Evolutionary conservation across 2,329 filamentous ascomycete species (phyloP).

Genomic region (Penicillium sp.): DNA sequence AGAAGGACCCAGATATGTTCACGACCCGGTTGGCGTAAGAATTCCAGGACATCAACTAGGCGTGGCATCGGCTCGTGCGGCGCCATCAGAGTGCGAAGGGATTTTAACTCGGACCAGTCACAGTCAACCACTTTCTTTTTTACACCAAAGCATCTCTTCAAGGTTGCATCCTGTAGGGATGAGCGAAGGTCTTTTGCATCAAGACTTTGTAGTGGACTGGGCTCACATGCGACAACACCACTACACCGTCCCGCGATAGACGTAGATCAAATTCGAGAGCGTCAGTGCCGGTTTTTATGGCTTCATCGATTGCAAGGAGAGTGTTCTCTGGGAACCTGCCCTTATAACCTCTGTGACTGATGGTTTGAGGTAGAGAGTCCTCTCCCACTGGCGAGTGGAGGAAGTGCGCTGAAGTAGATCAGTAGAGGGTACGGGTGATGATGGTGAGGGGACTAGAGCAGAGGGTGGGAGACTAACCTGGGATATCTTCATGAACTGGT

Average conservation of each 20-base stretch:
- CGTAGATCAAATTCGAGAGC: constrained; percentile 90
- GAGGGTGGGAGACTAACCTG: constrained; percentile 10
- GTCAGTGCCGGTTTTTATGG: constrained; percentile 73
- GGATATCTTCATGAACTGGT: neutral
- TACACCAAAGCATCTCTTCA: constrained; percentile 83
- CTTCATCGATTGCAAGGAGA: constrained; percentile 75
- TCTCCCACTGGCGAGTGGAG: constrained; percentile 10
- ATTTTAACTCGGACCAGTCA: constrained; percentile 73
- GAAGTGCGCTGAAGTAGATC: constrained; percentile 14
- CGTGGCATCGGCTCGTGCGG: constrained; percentile 75
- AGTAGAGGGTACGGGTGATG: neutral
- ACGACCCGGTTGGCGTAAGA: constrained; percentile 66
- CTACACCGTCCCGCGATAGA: constrained; percentile 77
- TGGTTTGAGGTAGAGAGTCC: constrained; percentile 37
- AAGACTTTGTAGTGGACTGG: too few relatives aligned
- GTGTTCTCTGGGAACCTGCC: constrained; percentile 83
- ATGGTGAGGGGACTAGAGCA: neutral
- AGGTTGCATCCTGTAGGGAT: constrained; percentile 66
- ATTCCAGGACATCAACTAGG: constrained; percentile 73
- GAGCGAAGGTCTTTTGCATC: constrained; percentile 4
- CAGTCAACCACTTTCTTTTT: constrained; percentile 73
- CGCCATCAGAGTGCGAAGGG: constrained; percentile 67
- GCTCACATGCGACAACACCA: constrained; percentile 80
- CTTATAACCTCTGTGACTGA: constrained; percentile 60
- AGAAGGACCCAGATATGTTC: constrained; percentile 79